These are phyloP conservation scores for Schwanniomyces sp. DNA, from an alignment of 805 yeast species.

Conservation along the genomic window DNA sequence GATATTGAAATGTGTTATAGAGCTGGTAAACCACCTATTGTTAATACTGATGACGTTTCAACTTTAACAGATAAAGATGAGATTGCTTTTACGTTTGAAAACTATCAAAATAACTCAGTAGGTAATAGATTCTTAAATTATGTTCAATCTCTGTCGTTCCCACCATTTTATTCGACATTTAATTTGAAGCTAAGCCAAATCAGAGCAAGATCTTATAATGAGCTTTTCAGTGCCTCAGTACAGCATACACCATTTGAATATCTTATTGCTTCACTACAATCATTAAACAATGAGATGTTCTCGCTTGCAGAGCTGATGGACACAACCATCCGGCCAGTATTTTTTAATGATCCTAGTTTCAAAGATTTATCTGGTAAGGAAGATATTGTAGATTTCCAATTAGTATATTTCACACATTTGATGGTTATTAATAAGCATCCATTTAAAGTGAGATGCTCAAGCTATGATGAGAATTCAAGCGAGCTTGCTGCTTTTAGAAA, in stretches of 20 bases:
- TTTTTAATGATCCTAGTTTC: constrained; percentile 34
- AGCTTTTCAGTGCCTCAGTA: constrained; percentile 31
- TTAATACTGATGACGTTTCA: constrained; percentile 31
- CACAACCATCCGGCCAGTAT: constrained; percentile 24
- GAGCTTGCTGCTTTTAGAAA: constrained; percentile 23
- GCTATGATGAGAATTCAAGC: constrained; percentile 15
- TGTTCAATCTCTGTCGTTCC: not conserved
- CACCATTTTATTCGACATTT: constrained; percentile 3
- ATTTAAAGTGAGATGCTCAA: constrained; percentile 14
- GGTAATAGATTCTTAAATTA: not conserved
- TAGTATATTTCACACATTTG: constrained; percentile 34
- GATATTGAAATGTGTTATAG: constrained; percentile 41
- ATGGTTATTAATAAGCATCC: constrained; percentile 39
- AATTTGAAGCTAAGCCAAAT: constrained; percentile 22
- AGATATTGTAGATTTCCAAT: constrained; percentile 20
- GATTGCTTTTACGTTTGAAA: not conserved
- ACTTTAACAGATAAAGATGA: constrained; percentile 22
- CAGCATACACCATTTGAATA: constrained; percentile 15
- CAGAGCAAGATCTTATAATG: constrained; percentile 27
- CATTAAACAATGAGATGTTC: constrained; percentile 29
- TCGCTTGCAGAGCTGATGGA: constrained; percentile 18
- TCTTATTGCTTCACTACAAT: constrained; percentile 19
- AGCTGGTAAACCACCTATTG: constrained; percentile 39
- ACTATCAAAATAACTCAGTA: not conserved
- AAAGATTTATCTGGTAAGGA: not conserved